Percentiles rank a stretch among this genome's conserved stretches.
These are phyloP conservation scores for Diaporthe vaccinii DNA, from an alignment of 2,329 filamentous ascomycete species.

Conservation along the genomic window DNA sequence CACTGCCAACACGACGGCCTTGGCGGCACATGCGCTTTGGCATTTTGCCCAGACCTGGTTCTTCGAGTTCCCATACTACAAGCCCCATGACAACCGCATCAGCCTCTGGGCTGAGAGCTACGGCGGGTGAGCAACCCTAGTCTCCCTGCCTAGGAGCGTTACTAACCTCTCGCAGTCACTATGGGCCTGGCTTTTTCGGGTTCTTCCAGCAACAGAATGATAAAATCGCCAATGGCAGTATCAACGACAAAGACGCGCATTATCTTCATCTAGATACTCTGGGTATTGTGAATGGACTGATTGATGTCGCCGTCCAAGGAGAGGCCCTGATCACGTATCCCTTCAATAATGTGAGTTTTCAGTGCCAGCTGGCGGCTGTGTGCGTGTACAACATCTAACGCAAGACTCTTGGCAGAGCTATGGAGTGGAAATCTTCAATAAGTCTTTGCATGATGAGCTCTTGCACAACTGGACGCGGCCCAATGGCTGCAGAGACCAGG, in stretches of 20 bases:
- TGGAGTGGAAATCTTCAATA: constrained; percentile 63
- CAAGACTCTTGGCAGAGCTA: constrained; percentile 50
- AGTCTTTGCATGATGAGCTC: constrained; percentile 59
- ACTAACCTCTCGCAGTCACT: constrained; percentile 45
- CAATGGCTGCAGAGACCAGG: constrained; percentile 67
- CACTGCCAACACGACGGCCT: constrained; percentile 62
- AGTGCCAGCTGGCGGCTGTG: neutral
- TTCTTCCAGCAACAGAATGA: constrained; percentile 61
- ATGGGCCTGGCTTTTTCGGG: constrained; percentile 55
- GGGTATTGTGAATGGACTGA: constrained; percentile 68
- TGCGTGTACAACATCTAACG: neutral
- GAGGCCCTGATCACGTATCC: constrained; percentile 64
- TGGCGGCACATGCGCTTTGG: constrained; percentile 69
- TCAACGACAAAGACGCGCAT: constrained; percentile 37
- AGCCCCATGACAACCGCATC: constrained; percentile 52
- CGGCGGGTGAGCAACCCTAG: constrained; percentile 16
- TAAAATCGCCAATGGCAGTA: constrained; percentile 48
- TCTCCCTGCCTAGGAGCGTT: no score
- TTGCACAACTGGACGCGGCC: constrained; percentile 58
- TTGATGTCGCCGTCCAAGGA: constrained; percentile 63
- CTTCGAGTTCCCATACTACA: constrained; percentile 67
- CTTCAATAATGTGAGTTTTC: constrained; percentile 63
- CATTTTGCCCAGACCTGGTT: constrained; percentile 73
- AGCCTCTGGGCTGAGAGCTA: constrained; percentile 42
- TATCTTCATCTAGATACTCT: constrained; percentile 60